Evolutionary conservation across 257 asterid species (phyloP), one percentile per base, ranked within the genome.

Genomic region (Haberlea rhodopensis): DNA sequence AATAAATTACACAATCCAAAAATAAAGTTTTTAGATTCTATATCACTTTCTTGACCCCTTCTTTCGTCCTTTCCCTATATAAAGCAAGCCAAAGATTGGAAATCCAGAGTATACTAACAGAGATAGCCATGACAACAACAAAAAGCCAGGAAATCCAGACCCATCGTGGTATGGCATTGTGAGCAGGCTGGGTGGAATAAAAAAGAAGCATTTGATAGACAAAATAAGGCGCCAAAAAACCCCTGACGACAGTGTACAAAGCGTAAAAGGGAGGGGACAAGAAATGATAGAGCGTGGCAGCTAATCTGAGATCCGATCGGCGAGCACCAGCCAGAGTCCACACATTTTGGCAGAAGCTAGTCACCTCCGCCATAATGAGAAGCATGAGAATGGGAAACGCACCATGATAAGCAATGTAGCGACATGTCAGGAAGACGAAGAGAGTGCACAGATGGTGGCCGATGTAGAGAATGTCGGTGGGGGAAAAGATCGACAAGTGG

Each of bases 251-350:
- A 7, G 97, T 70, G 69, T 92, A 92, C 27, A 87, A 43, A 18
- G 73, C 92, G 75, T 92, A 92, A 76, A 92, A 92, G 15, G 95
- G 96, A 61, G 90, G 96, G 20, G 96, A 92, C 84, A 92, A 32
- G 6, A 79, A 5, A 15, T 28, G 76, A 62, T 73, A 85, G 59
- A 84, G 71, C 61, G 75, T 80, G 3, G 86, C 96, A 1, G 99
- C 97, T 20, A 85, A 63, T 5, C 75, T 72, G 28, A 46, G 60
- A 68, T 92, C 99, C 20, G 78, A 62, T 57, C 81, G 77, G 71
- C 97, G 77, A 0, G 85, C 84, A n/a, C 76, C 68, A 1, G 99
- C 87, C 1, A 92, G 77, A 0, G 99, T 92, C 99, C 99, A 92
- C 3, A 82, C 75, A 23, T 92, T 89, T 86, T 92, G 99, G 66